These are phyloP conservation scores for Sinapis alba DNA, from an alignment of 441 rosid species.

Conservation along the genomic window DNA sequence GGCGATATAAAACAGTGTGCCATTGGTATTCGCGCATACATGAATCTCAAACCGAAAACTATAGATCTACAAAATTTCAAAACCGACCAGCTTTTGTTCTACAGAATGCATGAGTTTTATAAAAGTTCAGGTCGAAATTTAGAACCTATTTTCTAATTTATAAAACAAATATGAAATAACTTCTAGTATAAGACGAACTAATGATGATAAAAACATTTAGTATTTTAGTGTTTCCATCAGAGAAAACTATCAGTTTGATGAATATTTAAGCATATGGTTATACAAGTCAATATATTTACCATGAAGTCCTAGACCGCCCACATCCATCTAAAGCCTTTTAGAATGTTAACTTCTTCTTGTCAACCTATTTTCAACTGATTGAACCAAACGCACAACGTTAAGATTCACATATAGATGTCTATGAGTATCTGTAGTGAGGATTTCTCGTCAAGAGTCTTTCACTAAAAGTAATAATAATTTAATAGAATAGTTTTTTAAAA, in stretches of 20 bases:
- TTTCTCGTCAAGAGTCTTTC: too few species aligned
- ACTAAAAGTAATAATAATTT: too few species aligned
- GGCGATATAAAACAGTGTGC: background rate
- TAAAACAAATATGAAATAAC: background rate
- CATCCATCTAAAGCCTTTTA: background rate
- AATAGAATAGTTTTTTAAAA: too few species aligned
- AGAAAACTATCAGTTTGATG: background rate
- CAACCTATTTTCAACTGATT: background rate
- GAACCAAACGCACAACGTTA: background rate
- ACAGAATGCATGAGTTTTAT: constrained; percentile 1
- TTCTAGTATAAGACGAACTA: background rate
- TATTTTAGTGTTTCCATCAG: background rate
- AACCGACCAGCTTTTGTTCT: background rate
- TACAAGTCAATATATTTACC: background rate
- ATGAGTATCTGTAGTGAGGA: too few species aligned
- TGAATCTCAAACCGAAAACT: background rate
- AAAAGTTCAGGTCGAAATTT: background rate
- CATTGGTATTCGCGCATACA: background rate
- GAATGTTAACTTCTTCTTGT: background rate
- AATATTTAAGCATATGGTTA: background rate
- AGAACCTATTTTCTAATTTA: background rate
- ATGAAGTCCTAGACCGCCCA: background rate
- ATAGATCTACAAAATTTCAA: background rate
- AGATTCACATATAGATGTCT: background rate
- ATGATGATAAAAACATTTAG: background rate